Conservation (phyloP, 2,329 filamentous ascomycete species). For the Berkeleyomyces rouxiae region DNA sequence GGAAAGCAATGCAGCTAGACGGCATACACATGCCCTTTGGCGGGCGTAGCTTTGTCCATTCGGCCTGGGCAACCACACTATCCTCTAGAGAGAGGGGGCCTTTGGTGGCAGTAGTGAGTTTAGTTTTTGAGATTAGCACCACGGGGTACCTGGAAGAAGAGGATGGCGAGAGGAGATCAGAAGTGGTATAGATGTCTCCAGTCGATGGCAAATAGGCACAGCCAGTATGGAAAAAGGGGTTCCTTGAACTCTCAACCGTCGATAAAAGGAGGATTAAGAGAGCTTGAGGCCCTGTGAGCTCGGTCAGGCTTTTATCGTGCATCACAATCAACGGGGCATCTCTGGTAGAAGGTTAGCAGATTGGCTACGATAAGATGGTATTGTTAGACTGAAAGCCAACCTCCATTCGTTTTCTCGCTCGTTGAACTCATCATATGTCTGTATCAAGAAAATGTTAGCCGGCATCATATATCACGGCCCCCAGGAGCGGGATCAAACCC, state of each 20-base stretch:
- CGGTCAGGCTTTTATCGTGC: slow-evolving; percentile 23
- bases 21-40: slow-evolving; percentile 30
- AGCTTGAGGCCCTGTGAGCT: slow-evolving; percentile 21
- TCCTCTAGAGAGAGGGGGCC: slow-evolving; percentile 17
- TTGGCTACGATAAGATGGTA: neutral
- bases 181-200: slow-evolving; percentile 31
- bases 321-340: slow-evolving; percentile 21
- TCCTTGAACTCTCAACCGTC: slow-evolving; percentile 23
- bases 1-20: slow-evolving; percentile 26
- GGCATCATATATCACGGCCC: neutral
- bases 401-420: neutral
- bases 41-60: slow-evolving; percentile 27
- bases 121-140: slow-evolving; percentile 30
- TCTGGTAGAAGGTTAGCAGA: neutral
- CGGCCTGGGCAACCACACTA: slow-evolving; percentile 18
- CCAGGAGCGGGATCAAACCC: neutral
- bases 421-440: neutral
- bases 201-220: slow-evolving; percentile 25
- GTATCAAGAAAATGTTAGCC: neutral
- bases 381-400: neutral
- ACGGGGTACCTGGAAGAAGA: slow-evolving; percentile 24
- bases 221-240: slow-evolving; percentile 30
- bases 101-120: slow-evolving; percentile 14
- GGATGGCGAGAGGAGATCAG: slow-evolving; percentile 25
- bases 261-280: slow-evolving; percentile 27